A percentile compares a stretch with the other conserved stretches of the same genome.
Conservation (phyloP, 2,329 filamentous ascomycete genomes). For the Pleurostoma richardsiae region DNA sequence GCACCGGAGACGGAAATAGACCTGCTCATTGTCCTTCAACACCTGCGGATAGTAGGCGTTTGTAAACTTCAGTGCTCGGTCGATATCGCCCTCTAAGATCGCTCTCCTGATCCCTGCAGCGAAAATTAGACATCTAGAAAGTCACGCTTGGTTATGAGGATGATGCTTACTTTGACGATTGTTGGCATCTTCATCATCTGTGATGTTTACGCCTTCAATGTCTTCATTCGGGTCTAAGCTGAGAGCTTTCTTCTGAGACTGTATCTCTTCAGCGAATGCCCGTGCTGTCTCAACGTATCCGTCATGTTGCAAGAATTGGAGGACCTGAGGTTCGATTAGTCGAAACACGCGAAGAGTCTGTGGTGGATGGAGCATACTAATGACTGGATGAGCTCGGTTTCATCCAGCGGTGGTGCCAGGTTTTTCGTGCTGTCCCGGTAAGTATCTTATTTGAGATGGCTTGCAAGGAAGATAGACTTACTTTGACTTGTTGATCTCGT, state of each 20-base stretch:
- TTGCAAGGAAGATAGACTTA: not conserved
- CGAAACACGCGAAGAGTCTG: not conserved
- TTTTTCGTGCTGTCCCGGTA: slow-evolving; percentile 41
- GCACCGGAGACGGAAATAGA: slow-evolving; percentile 83
- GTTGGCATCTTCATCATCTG: slow-evolving; percentile 80
- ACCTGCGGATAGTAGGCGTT: slow-evolving; percentile 75
- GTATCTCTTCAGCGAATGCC: slow-evolving; percentile 80
- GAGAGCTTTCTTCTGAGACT: slow-evolving; percentile 66
- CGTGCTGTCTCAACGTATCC: slow-evolving; percentile 91
- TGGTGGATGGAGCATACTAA: slow-evolving; percentile 45
- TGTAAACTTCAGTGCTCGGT: slow-evolving; percentile 80
- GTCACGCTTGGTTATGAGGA: slow-evolving; percentile 2
- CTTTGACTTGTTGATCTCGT: not conserved
- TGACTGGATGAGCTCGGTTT: slow-evolving; percentile 75
- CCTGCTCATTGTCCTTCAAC: slow-evolving; percentile 72
- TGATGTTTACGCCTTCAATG: slow-evolving; percentile 59
- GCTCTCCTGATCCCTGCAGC: slow-evolving; percentile 72
- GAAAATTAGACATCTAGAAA: too few species aligned
- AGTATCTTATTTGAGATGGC: slow-evolving; percentile 1
- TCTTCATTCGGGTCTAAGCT: slow-evolving; percentile 48
- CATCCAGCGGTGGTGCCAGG: slow-evolving; percentile 60
- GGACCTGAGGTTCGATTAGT: slow-evolving; percentile 33
- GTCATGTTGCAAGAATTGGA: slow-evolving; percentile 90
- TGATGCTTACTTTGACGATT: slow-evolving; percentile 72
- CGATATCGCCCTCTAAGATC: slow-evolving; percentile 88